These are phyloP conservation scores for Pythium sukuiense DNA, from an alignment of 352 stramenopile genomes.

Conservation along the genomic window DNA sequence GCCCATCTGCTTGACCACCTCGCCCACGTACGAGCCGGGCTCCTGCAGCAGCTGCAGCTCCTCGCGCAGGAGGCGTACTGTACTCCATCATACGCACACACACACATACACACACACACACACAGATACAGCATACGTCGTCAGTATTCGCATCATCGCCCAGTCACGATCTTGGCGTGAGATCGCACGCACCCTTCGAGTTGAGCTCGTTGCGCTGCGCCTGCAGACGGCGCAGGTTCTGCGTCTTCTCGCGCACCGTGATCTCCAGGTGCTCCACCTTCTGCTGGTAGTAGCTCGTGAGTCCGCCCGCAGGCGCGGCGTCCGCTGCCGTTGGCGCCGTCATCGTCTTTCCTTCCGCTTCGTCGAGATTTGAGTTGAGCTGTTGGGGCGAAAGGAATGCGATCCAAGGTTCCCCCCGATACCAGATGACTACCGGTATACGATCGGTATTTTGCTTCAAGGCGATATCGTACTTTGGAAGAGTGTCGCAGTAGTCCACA, in stretches of 20 bases:
- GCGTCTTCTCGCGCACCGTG: slow-evolving; percentile 92
- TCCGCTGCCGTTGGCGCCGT: slow-evolving; percentile 37
- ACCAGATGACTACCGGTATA: slow-evolving; percentile 24
- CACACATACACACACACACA: background rate
- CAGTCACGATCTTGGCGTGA: background rate
- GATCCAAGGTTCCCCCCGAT: slow-evolving; percentile 21
- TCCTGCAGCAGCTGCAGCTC: slow-evolving; percentile 99
- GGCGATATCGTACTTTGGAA: slow-evolving; percentile 13
- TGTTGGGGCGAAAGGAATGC: slow-evolving; percentile 7
- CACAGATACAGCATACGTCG: too few relatives aligned
- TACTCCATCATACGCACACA: slow-evolving; percentile 5
- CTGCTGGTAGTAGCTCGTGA: slow-evolving; percentile 93
- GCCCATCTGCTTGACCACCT: slow-evolving; percentile 99
- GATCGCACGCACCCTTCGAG: slow-evolving; percentile 88
- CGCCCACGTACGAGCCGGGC: slow-evolving; percentile 97
- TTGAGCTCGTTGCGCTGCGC: slow-evolving; percentile 99
- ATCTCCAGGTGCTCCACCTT: slow-evolving; percentile 96
- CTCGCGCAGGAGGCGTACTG: slow-evolving; percentile 97
- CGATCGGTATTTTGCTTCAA: slow-evolving; percentile 18
- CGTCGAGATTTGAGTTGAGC: slow-evolving; percentile 1
- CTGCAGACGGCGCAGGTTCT: slow-evolving; percentile 97
- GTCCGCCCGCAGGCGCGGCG: slow-evolving; percentile 38
- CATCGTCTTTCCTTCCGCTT: slow-evolving; percentile 31
- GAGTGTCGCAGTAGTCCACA: background rate
- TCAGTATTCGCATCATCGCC: too few relatives aligned